phyloP scores from a whole-genome alignment of 2,329 filamentous ascomycete genomes.

The Penicillium griseofulvum region DNA sequence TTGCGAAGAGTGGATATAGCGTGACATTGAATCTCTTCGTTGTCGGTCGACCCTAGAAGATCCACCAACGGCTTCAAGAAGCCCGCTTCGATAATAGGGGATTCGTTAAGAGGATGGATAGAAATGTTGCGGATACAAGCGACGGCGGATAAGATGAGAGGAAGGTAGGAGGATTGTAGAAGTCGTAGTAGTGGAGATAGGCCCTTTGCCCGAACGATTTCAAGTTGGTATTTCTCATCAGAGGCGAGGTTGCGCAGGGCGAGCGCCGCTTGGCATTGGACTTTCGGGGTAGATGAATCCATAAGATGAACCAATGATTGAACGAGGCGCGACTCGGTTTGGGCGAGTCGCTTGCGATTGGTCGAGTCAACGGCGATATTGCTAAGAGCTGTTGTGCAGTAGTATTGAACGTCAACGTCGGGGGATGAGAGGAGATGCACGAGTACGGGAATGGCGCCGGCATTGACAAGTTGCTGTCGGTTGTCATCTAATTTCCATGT shows the following conservation, averaged over 20 bases:
- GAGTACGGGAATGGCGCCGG: constrained; percentile 94
- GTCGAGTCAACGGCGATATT: constrained; percentile 94
- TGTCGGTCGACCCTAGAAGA: constrained; percentile 89
- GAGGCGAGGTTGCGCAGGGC: constrained; percentile 93
- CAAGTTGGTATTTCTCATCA: constrained; percentile 97
- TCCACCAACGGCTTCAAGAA: constrained; percentile 94
- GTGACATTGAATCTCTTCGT: constrained; percentile 98
- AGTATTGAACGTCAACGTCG: constrained; percentile 98
- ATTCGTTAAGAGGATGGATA: constrained; percentile 96
- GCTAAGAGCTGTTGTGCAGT: constrained; percentile 96
- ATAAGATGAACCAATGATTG: constrained; percentile 93
- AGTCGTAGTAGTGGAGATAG: constrained; percentile 82
- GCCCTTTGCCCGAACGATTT: constrained; percentile 88
- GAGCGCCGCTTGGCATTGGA: constrained; percentile 94
- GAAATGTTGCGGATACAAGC: constrained; percentile 99
- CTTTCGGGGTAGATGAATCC: constrained; percentile 95
- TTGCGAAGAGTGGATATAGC: constrained; percentile 96
- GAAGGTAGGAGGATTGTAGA: constrained; percentile 90
- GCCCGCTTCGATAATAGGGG: constrained; percentile 95
- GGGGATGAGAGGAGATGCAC: constrained; percentile 89
- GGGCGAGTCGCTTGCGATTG: constrained; percentile 86
- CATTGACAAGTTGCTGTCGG: constrained; percentile 92
- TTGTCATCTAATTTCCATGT: constrained; percentile 72
- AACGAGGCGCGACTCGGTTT: constrained; percentile 86
- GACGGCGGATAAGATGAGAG: constrained; percentile 92